Conservation (phyloP, 495 filamentous ascomycete species). For the Annulohypoxylon stygium region DNA sequence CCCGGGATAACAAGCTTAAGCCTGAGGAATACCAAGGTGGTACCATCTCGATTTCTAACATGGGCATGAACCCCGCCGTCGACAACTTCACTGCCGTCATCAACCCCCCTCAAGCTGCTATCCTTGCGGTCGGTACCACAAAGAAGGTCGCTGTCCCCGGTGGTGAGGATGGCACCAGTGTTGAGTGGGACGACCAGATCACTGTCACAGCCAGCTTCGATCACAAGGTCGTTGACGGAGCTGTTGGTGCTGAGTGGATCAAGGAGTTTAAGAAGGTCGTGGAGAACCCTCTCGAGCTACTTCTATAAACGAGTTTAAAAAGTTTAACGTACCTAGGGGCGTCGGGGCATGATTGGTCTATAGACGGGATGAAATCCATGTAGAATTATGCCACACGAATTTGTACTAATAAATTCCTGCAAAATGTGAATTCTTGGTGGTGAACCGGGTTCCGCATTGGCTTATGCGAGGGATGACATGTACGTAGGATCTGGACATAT, state of each 20-base stretch:
- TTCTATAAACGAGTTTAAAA: constrained; percentile 71
- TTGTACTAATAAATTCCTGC: constrained; percentile 51
- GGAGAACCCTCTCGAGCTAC: constrained; percentile 94
- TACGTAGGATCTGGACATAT: constrained; percentile 8
- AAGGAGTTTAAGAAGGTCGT: constrained; percentile 96
- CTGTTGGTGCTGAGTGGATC: constrained; percentile 97
- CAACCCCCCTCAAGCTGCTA: constrained; percentile 97
- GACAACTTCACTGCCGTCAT: constrained; percentile 99
- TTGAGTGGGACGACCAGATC: constrained; percentile 98
- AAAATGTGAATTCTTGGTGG: constrained; percentile 24
- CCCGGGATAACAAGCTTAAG: constrained; percentile 97
- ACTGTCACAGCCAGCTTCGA: constrained; percentile 95
- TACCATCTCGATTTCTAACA: constrained; percentile 99
- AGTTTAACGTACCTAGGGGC: constrained; percentile 39
- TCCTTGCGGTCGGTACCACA: constrained; percentile 93
- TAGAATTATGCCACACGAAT: constrained; percentile 51
- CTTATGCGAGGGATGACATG: constrained; percentile 4
- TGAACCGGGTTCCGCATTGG: not conserved
- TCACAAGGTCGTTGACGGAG: constrained; percentile 91
- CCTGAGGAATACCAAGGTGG: constrained; percentile 99
- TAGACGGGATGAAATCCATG: constrained; percentile 51
- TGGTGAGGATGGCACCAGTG: constrained; percentile 81
- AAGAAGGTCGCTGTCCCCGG: constrained; percentile 93
- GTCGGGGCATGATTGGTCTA: constrained; percentile 52
- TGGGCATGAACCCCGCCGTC: constrained; percentile 98